phyloP scores from a whole-genome alignment of 2,329 filamentous ascomycete species.

The Corinectria fuckeliana region DNA sequence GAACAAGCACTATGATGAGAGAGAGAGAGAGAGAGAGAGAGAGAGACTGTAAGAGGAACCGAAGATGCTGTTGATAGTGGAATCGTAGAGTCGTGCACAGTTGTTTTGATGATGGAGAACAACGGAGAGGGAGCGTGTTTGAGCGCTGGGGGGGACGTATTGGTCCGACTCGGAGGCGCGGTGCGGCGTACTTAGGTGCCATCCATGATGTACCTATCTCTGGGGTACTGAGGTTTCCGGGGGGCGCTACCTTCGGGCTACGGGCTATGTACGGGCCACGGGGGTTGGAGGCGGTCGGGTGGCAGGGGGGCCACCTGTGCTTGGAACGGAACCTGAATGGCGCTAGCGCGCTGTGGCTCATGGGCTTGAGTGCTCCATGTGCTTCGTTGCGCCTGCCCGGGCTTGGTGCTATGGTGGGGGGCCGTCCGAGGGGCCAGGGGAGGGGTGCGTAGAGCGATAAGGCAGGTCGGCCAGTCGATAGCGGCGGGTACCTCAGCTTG shows the following conservation, averaged over 20 bases:
- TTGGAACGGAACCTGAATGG: conserved; percentile 19
- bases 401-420: conserved; percentile 1
- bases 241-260: too few relatives aligned
- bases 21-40: conserved; percentile 27
- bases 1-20: neutral
- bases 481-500: conserved; percentile 18
- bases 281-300: conserved; percentile 8
- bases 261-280: too few relatives aligned
- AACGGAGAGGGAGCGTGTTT: conserved; percentile 9
- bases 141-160: conserved; percentile 9
- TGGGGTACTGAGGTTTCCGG: conserved; percentile 20
- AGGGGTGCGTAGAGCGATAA: conserved; percentile 21
- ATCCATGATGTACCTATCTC: conserved; percentile 10
- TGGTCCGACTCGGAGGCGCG: conserved; percentile 10
- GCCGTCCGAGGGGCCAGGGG: conserved; percentile 6
- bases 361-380: neutral
- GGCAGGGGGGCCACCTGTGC: conserved; percentile 26
- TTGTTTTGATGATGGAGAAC: conserved; percentile 32
- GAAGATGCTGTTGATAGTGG: conserved; percentile 34
- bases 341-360: conserved; percentile 21
- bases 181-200: too few relatives aligned
- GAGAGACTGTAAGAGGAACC: conserved; percentile 16
- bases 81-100: conserved; percentile 38
- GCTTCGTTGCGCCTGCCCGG: too few relatives aligned
- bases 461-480: conserved; percentile 20